Evolutionary conservation across 176 grass and related monocot species (phyloP).

Genomic region (Poa pratensis): DNA sequence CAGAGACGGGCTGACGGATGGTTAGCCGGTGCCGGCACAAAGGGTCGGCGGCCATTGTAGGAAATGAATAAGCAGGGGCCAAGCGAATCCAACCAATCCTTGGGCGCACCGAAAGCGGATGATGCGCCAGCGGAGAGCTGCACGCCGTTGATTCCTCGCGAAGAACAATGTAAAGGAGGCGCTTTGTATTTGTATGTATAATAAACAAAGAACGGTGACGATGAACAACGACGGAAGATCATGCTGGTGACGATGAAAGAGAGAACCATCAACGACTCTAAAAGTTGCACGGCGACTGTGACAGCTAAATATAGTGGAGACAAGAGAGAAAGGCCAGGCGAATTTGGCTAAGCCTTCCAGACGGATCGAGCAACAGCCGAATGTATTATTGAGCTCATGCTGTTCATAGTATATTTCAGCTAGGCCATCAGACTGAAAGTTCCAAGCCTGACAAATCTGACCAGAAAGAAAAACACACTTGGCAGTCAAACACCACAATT

Average conservation of each 20-base stretch:
- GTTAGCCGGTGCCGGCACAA: constrained; percentile 8
- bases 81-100: constrained; percentile 32
- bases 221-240: neutral
- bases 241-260: constrained; percentile 28
- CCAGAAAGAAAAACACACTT: neutral
- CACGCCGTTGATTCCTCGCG: neutral
- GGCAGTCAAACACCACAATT: neutral
- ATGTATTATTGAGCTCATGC: constrained; percentile 3
- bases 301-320: constrained; percentile 17
- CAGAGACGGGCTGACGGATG: constrained; percentile 15
- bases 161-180: neutral
- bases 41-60: constrained; percentile 45
- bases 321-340: neutral
- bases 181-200: too few relatives aligned
- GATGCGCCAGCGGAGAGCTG: neutral
- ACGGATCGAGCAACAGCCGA: constrained; percentile 15
- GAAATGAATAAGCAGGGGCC: neutral
- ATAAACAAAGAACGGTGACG: neutral
- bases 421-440: neutral
- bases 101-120: constrained; percentile 42
- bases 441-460: constrained; percentile 26
- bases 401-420: neutral
- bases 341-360: constrained; percentile 18
- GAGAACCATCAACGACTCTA: neutral
- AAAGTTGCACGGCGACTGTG: neutral